phyloP scores from a whole-genome alignment of 345 rosid genomes.

The Eucalyptus pumila region DNA sequence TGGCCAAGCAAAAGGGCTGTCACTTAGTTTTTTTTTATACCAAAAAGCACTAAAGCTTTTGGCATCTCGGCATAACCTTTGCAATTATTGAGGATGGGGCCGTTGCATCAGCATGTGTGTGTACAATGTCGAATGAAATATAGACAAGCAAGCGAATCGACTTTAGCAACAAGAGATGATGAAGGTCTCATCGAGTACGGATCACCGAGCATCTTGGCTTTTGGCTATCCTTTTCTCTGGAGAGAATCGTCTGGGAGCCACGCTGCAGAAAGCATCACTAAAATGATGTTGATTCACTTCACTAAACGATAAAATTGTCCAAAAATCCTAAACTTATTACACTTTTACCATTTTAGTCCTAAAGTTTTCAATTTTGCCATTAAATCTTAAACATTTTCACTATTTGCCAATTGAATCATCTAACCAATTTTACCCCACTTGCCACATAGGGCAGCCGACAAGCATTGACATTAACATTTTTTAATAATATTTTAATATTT shows the following conservation, averaged over 20 bases:
- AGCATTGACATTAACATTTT: rapidly evolving
- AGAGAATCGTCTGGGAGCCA: background rate
- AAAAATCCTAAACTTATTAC: rapidly evolving
- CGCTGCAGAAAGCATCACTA: background rate
- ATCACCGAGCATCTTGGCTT: background rate
- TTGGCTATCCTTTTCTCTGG: background rate
- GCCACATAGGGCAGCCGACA: rapidly evolving
- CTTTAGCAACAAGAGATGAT: background rate
- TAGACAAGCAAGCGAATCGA: background rate
- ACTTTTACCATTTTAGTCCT: rapidly evolving
- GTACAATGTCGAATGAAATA: background rate
- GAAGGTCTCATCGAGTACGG: background rate
- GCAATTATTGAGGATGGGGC: background rate
- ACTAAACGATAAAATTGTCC: too few relatives aligned
- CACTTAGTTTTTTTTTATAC: background rate
- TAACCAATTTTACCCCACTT: too few relatives aligned
- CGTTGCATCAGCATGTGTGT: background rate
- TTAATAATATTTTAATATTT: too few relatives aligned
- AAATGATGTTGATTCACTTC: background rate
- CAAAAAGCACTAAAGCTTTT: background rate
- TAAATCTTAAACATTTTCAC: background rate
- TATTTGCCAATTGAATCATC: rapidly evolving
- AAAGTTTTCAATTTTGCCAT: rapidly evolving
- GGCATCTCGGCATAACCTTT: background rate
- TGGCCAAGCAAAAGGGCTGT: background rate